Evolutionary conservation across 495 filamentous ascomycete species (phyloP).

Genomic region (Trypethelium eluteriae): DNA sequence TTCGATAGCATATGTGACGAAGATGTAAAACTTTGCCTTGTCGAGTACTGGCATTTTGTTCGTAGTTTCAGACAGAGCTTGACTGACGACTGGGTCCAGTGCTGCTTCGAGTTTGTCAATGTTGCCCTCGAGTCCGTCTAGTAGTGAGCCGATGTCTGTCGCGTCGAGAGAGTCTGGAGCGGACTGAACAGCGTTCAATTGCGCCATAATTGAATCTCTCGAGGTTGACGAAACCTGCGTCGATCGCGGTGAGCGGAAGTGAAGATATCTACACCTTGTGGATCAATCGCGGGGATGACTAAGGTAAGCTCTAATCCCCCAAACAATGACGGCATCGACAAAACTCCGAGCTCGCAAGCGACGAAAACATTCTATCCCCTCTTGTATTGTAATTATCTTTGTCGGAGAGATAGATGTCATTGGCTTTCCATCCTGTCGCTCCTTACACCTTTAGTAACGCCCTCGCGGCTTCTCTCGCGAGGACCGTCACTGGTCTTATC

Average conservation of each 20-base stretch:
- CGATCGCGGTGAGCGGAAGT: neutral
- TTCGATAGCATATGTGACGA: conserved; percentile 79
- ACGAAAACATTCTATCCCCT: neutral
- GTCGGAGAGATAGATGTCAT: neutral
- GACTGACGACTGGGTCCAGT: conserved; percentile 58
- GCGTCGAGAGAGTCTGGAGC: conserved; percentile 16
- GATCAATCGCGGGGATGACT: neutral
- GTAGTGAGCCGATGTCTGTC: conserved; percentile 24
- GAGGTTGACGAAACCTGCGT: neutral
- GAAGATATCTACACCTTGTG: too few species aligned
- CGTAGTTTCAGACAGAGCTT: conserved; percentile 55
- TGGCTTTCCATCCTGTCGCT: conserved; percentile 21
- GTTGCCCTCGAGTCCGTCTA: conserved; percentile 66
- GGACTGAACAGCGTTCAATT: neutral
- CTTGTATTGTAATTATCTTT: neutral
- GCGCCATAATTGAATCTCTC: neutral
- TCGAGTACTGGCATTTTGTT: conserved; percentile 82
- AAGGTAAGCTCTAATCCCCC: neutral
- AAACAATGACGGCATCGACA: neutral
- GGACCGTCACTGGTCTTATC: conserved; percentile 20
- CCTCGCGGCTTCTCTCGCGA: conserved; percentile 28
- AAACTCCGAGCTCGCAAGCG: neutral
- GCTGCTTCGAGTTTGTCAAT: conserved; percentile 70
- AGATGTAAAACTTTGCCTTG: conserved; percentile 83
- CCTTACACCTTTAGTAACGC: conserved; percentile 20